Base-by-base conservation (phyloP, 305 asterid species). In the Striga hermonthica region DNA sequence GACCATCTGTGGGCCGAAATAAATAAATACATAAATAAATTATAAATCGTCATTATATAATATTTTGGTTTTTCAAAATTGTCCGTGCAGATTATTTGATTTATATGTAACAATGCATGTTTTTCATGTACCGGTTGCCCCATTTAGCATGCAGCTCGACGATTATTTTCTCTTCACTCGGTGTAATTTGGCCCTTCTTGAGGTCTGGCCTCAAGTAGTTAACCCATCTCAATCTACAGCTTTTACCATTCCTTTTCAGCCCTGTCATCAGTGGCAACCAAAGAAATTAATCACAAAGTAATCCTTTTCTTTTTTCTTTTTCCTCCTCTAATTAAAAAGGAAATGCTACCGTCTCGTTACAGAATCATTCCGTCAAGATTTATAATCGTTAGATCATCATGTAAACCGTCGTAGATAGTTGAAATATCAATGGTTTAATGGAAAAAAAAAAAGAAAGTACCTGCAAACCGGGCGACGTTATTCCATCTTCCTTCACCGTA, bases 401-500 rank as follows among this genome's bases (percentile, higher is more conserved):
- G n/a, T n/a, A n/a, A n/a, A n/a, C n/a, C n/a, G n/a, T n/a, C n/a
- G n/a, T n/a, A n/a, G n/a, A n/a, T n/a, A n/a, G n/a, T n/a, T n/a
- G n/a, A n/a, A n/a, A n/a, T n/a, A n/a, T n/a, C n/a, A n/a, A n/a
- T n/a, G n/a, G n/a, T n/a, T n/a, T n/a, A n/a, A n/a, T n/a, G n/a
- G n/a, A n/a, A n/a, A n/a, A n/a, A n/a, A 14, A 47, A 10, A 28
- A 4, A 3, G 1, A 3, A 12, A n/a, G n/a, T 78, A 89, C 96
- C 98, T 66, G 91, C 83, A 68, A 83, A 85, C 60, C 74, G 77
- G 15, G 90, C 70, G 4, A 91, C 98, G 81, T 87, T 86, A 76
- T 84, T 91, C 98, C 98, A 91, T 71, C 96, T 79, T 7, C 95
- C 98, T 67, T 88, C 95, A 62, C 98, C 97, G 72, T 91, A 83